These are phyloP conservation scores for Chalciporus piperatus DNA, from an alignment of 768 basidiomycete species.

Conservation along the genomic window DNA sequence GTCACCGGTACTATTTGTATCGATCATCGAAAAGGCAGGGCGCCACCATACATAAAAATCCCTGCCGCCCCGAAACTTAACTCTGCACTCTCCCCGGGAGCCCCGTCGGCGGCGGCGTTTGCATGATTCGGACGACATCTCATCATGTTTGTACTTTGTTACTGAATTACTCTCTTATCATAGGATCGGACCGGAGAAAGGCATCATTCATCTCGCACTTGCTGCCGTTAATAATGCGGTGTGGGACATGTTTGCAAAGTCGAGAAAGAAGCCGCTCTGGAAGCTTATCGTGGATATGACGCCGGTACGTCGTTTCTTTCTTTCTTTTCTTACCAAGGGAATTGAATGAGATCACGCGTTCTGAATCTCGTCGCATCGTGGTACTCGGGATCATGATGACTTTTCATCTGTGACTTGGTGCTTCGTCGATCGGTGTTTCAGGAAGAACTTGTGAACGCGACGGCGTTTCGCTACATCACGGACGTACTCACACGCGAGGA, in stretches of 20 bases:
- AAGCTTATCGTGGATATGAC: constrained; percentile 89
- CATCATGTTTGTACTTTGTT: not conserved
- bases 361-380: not conserved
- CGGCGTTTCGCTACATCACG: constrained; percentile 86
- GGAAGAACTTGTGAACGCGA: constrained; percentile 74
- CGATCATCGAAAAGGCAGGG: not conserved
- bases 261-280: constrained; percentile 84
- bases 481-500: constrained; percentile 90
- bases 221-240: constrained; percentile 87
- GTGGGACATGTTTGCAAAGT: constrained; percentile 87
- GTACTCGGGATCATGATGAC: not conserved
- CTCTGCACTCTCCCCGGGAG: not conserved
- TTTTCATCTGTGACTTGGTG: not conserved
- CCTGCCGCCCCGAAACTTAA: not conserved
- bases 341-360: not conserved
- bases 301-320: constrained; percentile 41
- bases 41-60: not conserved
- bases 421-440: constrained; percentile 21
- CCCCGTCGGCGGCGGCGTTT: constrained; percentile 1
- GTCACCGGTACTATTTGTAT: constrained; percentile 18
- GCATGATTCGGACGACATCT: not conserved
- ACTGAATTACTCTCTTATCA: not conserved
- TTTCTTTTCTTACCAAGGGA: constrained; percentile 7
- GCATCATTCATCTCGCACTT: constrained; percentile 85
- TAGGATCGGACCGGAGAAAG: constrained; percentile 91